phyloP scores from a whole-genome alignment of 2,329 filamentous ascomycete species.

The Aspergillus pseudoterreus region DNA sequence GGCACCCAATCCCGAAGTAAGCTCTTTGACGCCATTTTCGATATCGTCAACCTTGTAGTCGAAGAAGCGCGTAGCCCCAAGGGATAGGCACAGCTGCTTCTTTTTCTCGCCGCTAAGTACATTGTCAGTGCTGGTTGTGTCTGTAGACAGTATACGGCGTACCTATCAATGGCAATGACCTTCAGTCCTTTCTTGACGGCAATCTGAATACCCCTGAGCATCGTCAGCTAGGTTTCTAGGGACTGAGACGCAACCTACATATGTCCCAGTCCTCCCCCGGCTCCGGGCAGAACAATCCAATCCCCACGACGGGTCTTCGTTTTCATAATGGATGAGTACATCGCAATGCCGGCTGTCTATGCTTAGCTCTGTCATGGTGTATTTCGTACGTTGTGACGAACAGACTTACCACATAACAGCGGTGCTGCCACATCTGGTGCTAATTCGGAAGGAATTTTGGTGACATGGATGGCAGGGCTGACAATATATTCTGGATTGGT shows the following conservation, averaged over 20 bases:
- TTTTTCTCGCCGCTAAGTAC: constrained; percentile 30
- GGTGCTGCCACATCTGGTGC: constrained; percentile 32
- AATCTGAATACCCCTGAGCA: constrained; percentile 35
- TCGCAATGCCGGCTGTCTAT: constrained; percentile 32
- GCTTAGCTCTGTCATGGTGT: neutral
- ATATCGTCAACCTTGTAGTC: constrained; percentile 36
- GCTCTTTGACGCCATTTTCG: constrained; percentile 35
- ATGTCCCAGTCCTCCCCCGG: constrained; percentile 38
- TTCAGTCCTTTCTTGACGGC: constrained; percentile 32
- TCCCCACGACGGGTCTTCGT: constrained; percentile 31
- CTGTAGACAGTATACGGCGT: neutral
- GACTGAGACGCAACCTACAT: constrained; percentile 24
- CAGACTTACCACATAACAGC: constrained; percentile 33
- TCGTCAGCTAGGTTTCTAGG: neutral
- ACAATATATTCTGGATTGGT: constrained; percentile 30
- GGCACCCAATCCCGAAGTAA: constrained; percentile 43
- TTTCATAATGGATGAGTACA: constrained; percentile 39
- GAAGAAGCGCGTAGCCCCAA: constrained; percentile 32
- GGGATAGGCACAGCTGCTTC: constrained; percentile 28
- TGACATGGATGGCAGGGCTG: constrained; percentile 33
- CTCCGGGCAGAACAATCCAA: constrained; percentile 35
- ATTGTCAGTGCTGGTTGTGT: neutral
- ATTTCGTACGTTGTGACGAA: neutral
- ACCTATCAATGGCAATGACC: constrained; percentile 39
- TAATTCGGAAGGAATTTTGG: constrained; percentile 31